Evolutionary conservation across 345 rosid genomes (phyloP).

Genomic region (Erodium maritimum): DNA sequence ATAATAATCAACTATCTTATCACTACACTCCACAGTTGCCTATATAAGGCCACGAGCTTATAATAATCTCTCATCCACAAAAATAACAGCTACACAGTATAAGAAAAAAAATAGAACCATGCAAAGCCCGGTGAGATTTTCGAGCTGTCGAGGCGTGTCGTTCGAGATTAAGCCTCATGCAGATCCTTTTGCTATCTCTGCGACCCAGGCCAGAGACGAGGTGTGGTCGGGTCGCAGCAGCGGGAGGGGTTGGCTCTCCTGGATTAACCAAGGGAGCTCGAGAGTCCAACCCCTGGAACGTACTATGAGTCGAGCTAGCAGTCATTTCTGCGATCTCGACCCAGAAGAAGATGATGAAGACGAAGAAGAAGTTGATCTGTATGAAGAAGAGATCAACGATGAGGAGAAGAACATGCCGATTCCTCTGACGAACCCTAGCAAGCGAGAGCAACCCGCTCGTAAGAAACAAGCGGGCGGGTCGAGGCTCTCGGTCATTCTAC

Average conservation of each 20-base stretch:
- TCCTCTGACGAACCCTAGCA: no score
- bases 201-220: slow-evolving; percentile 8
- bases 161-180: slow-evolving; percentile 50
- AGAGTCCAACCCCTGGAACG: slow-evolving; percentile 28
- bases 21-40: no score
- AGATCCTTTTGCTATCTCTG: slow-evolving; percentile 24
- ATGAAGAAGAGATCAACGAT: slow-evolving; percentile 6
- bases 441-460: slow-evolving; percentile 11
- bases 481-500: slow-evolving; percentile 53
- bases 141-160: slow-evolving; percentile 58
- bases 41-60: no score
- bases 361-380: slow-evolving; percentile 5
- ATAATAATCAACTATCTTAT: no score
- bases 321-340: slow-evolving; percentile 71
- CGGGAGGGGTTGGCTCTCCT: slow-evolving; percentile 20
- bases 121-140: slow-evolving; percentile 37
- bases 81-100: no score
- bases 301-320: slow-evolving; percentile 41
- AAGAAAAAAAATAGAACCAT: slow-evolving; percentile 6
- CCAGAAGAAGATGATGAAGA: slow-evolving; percentile 16
- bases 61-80: no score
- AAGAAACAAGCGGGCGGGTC: slow-evolving; percentile 26
- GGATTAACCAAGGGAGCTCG: slow-evolving; percentile 24
- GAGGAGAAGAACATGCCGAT: slow-evolving; percentile 9
- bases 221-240: not conserved